Base-by-base conservation (phyloP, 495 filamentous ascomycete species). In the Aspergillus taichungensis region DNA sequence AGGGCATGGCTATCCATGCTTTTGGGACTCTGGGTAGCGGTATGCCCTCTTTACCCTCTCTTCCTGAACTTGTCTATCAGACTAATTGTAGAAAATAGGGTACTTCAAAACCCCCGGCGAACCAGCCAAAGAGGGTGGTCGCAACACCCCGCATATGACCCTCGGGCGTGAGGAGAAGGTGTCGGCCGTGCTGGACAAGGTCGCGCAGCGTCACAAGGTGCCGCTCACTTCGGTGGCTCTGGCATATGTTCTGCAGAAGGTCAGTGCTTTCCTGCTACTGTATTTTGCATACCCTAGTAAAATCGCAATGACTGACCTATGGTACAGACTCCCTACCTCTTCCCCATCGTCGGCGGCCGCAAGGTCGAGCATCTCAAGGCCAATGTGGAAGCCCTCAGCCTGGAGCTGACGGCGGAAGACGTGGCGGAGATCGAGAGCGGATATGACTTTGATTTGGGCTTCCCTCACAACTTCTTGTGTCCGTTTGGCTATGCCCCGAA, bases 301-400 rank as follows among this genome's bases (percentile, higher is more conserved):
- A n/a, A n/a, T n/a, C n/a, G 4, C 4, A 24, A 4, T 24, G 18
- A 24, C 18, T 24, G 4, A 24, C 18, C 18, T 4, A 24, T 4
- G 18, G 18, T 24, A 24, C 18, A 24, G 18, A 24, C 53, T 1
- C 79, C 83, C 3, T 83, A 87, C 53, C 79, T 87, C 14, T 87
- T 85, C 54, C 84, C 84, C 1, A 84, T 88, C 43, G 68, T 85
- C 13, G 84, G 83, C n/a, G 78, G 75, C 0, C 48, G 77, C n/a
- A 84, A 74, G 47, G 56, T 83, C 30, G 72, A 75, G 40, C 78
- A 84, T 47, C 53, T 89, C 5, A 78, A 82, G 61, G 74, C 64
- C 46, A 87, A 82, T 43, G 81, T 88, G 0, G 37, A 35, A n/a
- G 83, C 77, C 2, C 59, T 86, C 10, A 61, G 55, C 0, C 38